Evolutionary conservation across 495 filamentous ascomycete genomes (phyloP).

Genomic region (Penicillium daleae): DNA sequence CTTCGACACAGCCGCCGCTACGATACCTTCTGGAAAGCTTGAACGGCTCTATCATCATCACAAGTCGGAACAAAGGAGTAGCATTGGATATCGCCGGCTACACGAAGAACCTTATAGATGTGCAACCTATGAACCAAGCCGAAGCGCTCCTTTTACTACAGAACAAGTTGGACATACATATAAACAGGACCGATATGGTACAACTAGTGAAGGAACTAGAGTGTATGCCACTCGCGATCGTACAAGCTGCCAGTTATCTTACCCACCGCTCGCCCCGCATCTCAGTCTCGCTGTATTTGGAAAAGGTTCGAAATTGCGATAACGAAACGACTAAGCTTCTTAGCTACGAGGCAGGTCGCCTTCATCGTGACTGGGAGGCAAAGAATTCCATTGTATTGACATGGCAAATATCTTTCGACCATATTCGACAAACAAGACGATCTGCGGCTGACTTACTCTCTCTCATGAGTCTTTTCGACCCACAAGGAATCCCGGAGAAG

Average conservation of each 20-base stretch:
- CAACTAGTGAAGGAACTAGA: constrained; percentile 46
- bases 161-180: constrained; percentile 38
- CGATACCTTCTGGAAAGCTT: neutral
- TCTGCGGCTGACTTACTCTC: constrained; percentile 1
- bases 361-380: neutral
- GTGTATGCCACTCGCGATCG: constrained; percentile 53
- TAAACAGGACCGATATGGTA: neutral
- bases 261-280: neutral
- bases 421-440: neutral
- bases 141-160: constrained; percentile 41
- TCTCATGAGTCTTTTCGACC: constrained; percentile 7
- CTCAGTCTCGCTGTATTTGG: neutral
- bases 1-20: neutral
- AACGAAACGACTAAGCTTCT: neutral
- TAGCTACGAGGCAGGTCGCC: neutral
- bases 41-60: constrained; percentile 36
- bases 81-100: constrained; percentile 31
- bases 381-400: neutral
- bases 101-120: constrained; percentile 39
- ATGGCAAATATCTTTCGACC: neutral
- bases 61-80: constrained; percentile 34
- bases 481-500: neutral
- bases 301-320: neutral
- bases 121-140: constrained; percentile 40
- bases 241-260: constrained; percentile 55